Percentiles rank a stretch among this genome's conserved stretches.
These are phyloP conservation scores for Bretschneidera sinensis DNA, from an alignment of 345 rosid species.

Conservation along the genomic window DNA sequence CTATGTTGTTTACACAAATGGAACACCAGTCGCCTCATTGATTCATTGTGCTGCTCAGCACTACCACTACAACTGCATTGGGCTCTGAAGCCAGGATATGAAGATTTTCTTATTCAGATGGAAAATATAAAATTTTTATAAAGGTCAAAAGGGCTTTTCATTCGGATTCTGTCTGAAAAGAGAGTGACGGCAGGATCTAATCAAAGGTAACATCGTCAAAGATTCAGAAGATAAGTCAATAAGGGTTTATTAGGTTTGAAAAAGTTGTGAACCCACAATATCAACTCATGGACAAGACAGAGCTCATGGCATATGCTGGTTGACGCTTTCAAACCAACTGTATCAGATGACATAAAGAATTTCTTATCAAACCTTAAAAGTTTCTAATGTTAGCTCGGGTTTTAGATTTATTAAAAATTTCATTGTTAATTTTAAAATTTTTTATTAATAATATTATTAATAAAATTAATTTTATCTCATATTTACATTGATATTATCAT, in stretches of 20 bases:
- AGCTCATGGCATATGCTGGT: slow-evolving; percentile 10
- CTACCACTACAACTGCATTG: too few relatives aligned
- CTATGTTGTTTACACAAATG: background rate
- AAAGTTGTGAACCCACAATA: slow-evolving; percentile 25
- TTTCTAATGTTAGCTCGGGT: too few relatives aligned
- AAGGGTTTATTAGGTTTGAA: slow-evolving; percentile 36
- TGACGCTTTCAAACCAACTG: slow-evolving; percentile 22
- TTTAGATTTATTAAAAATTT: too few relatives aligned
- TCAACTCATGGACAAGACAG: slow-evolving; percentile 22
- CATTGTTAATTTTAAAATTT: too few relatives aligned
- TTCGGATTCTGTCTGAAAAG: slow-evolving; percentile 35
- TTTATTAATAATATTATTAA: too few relatives aligned
- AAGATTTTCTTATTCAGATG: background rate
- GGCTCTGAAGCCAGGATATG: too few relatives aligned
- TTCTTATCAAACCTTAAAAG: slow-evolving; percentile 48
- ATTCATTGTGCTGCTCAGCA: too few relatives aligned
- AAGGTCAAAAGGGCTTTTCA: slow-evolving; percentile 40
- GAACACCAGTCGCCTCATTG: background rate
- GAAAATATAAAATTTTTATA: background rate
- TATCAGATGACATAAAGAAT: slow-evolving; percentile 8
- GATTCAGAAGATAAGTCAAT: slow-evolving; percentile 42
- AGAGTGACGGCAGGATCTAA: slow-evolving; percentile 35
- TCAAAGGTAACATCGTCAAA: slow-evolving; percentile 40
- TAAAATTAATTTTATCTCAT: too few relatives aligned
- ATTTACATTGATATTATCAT: too few relatives aligned